Evolutionary conservation across 768 basidiomycete genomes (phyloP).

Genomic region (Crassisporium funariophilum): DNA sequence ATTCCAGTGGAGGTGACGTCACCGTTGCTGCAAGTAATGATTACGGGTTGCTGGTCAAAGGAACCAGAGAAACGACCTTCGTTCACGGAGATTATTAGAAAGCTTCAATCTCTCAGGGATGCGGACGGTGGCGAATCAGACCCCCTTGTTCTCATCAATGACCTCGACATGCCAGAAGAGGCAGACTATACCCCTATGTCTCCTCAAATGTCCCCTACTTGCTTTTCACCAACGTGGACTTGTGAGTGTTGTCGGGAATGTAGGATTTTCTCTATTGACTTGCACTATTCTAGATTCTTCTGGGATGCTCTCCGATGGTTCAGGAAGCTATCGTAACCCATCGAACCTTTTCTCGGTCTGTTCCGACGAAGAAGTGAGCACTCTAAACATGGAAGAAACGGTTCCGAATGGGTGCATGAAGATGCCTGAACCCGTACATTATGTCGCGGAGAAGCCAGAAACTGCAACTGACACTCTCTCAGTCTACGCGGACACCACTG

Average conservation of each 20-base stretch:
- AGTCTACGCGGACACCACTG: slow-evolving; percentile 29
- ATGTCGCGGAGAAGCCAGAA: slow-evolving; percentile 5
- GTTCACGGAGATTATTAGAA: slow-evolving; percentile 50
- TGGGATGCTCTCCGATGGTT: slow-evolving; percentile 17
- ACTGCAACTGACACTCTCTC: slow-evolving; percentile 15
- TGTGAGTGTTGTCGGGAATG: slow-evolving; percentile 14
- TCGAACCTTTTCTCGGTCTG: slow-evolving; percentile 23
- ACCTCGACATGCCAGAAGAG: neutral
- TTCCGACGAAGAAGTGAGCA: slow-evolving; percentile 24
- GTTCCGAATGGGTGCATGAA: slow-evolving; percentile 6
- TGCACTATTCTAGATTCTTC: neutral
- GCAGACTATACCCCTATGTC: slow-evolving; percentile 11
- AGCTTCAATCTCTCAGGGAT: slow-evolving; percentile 46
- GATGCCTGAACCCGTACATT: slow-evolving; percentile 18
- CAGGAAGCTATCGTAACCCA: no score
- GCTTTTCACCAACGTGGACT: slow-evolving; percentile 15
- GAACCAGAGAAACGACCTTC: slow-evolving; percentile 53
- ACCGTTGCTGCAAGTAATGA: slow-evolving; percentile 40
- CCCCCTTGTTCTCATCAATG: slow-evolving; percentile 16
- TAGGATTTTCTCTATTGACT: neutral
- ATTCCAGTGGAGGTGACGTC: slow-evolving; percentile 42
- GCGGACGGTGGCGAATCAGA: slow-evolving; percentile 24
- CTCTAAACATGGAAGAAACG: slow-evolving; percentile 23
- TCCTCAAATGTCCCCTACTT: slow-evolving; percentile 19
- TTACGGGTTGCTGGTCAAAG: slow-evolving; percentile 57